Evolutionary conservation across 2,329 filamentous ascomycete species (phyloP).

Genomic region (Sporothrix pallida): DNA sequence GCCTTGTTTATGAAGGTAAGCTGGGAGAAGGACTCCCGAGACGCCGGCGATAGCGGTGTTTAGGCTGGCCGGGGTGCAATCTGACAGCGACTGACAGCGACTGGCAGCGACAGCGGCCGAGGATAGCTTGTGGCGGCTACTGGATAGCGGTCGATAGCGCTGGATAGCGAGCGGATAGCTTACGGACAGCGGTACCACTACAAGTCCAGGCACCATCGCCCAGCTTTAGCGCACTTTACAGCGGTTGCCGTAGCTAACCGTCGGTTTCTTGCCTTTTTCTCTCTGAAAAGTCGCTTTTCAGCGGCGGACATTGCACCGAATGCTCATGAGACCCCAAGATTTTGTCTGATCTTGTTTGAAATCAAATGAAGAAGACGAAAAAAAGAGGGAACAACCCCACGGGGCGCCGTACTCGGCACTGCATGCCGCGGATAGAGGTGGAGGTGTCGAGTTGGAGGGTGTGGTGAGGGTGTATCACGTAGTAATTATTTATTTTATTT

Average conservation of each 20-base stretch:
- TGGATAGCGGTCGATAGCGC: conserved; percentile 15
- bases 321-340: conserved; percentile 4
- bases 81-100: too few relatives aligned
- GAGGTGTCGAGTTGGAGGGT: too few relatives aligned
- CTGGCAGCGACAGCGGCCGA: not conserved
- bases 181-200: conserved; percentile 6
- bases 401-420: not conserved
- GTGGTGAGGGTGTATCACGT: not conserved
- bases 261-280: not conserved
- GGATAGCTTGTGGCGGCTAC: not conserved
- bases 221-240: not conserved
- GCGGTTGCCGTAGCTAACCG: not conserved
- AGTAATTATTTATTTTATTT: not conserved
- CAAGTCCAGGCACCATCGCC: not conserved
- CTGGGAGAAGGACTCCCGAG: not conserved
- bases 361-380: too few relatives aligned
- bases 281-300: not conserved
- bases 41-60: conserved; percentile 3
- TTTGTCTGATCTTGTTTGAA: too few relatives aligned
- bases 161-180: conserved; percentile 11
- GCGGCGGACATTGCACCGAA: conserved; percentile 12
- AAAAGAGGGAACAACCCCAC: not conserved
- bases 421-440: not conserved
- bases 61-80: not conserved
- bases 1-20: conserved; percentile 7